These are phyloP conservation scores for Anthoceros angustus DNA, from an alignment of 225 moss, liverwort and hornwort genomes.

Conservation along the genomic window DNA sequence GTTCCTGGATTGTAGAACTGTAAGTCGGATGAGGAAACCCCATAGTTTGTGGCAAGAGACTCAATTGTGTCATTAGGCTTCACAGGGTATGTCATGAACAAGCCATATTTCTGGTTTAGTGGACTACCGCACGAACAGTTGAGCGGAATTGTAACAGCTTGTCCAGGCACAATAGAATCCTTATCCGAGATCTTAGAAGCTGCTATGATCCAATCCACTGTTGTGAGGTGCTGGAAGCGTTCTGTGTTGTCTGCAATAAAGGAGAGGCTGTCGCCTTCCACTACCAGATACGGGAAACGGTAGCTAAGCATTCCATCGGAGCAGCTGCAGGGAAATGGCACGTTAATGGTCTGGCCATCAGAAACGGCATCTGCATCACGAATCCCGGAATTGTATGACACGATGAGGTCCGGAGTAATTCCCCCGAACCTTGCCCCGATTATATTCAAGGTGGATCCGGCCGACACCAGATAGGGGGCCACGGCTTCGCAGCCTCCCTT, in stretches of 20 bases:
- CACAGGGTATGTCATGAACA: background rate
- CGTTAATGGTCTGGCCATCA: background rate
- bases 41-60: background rate
- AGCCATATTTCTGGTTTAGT: background rate
- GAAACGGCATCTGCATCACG: background rate
- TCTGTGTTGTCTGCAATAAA: background rate
- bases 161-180: background rate
- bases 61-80: background rate
- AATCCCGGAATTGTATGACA: background rate
- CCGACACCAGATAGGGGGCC: background rate
- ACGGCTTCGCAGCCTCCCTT: background rate
- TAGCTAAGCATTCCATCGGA: background rate
- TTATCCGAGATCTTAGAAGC: background rate
- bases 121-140: background rate
- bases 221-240: background rate
- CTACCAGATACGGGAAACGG: background rate
- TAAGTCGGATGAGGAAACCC: background rate
- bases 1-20: background rate
- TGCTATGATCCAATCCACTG: background rate
- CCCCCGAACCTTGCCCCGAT: background rate
- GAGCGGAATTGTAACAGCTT: background rate
- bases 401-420: background rate
- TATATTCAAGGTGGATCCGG: background rate
- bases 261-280: background rate
- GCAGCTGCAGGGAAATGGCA: background rate